These are phyloP conservation scores for Discostella stelligeroides DNA, from an alignment of 108 stramenopile species.

Conservation along the genomic window DNA sequence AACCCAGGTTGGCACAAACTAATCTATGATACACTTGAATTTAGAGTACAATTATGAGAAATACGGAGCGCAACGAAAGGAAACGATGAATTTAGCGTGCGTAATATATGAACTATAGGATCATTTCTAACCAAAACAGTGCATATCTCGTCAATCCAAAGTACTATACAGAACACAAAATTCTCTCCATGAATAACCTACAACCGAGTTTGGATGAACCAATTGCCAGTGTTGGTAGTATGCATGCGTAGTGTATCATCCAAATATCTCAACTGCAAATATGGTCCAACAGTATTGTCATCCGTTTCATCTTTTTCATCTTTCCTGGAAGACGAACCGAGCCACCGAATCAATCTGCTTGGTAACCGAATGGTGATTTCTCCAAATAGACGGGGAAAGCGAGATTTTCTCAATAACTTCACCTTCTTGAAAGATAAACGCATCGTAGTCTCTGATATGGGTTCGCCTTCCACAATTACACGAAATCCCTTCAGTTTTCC, in stretches of 20 bases:
- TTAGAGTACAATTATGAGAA: no score
- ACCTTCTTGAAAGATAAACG: constrained; percentile 35
- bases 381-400: constrained; percentile 43
- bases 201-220: constrained; percentile 49
- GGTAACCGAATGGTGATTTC: constrained; percentile 38
- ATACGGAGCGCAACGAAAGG: no score
- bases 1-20: no score
- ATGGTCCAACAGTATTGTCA: constrained; percentile 15
- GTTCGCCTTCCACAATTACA: constrained; percentile 43
- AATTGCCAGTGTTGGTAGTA: constrained; percentile 32
- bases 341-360: constrained; percentile 34
- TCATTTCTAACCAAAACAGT: no score
- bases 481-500: constrained; percentile 44
- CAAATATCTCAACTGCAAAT: constrained; percentile 36
- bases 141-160: no score
- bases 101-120: no score
- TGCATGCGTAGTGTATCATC: constrained; percentile 46
- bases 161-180: no score
- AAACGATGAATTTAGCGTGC: no score
- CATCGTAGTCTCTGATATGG: constrained; percentile 18
- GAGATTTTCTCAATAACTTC: constrained; percentile 41
- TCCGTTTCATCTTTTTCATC: background rate
- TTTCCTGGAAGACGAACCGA: constrained; percentile 14
- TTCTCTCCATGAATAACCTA: no score
- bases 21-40: no score